Evolutionary conservation across 106 monocot species (phyloP).

Genomic region (Acanthochlamys bracteata): DNA sequence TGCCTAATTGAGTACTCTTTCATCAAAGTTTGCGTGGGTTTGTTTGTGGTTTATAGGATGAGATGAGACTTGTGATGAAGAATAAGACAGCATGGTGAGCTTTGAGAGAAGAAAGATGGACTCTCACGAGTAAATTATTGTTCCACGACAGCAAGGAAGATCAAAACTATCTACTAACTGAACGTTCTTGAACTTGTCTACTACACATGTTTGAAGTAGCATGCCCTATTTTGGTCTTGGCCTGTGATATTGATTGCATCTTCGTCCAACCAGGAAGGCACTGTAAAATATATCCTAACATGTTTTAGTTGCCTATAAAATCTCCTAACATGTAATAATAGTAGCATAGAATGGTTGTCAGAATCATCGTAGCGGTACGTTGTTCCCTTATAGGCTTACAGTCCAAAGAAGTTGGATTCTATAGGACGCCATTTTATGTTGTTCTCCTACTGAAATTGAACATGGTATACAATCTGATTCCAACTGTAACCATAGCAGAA

Average conservation of each 20-base stretch:
- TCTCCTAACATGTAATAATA: background rate
- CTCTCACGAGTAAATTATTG: constrained; percentile 28
- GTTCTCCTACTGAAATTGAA: constrained; percentile 3
- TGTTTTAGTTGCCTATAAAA: background rate
- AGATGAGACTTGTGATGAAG: background rate
- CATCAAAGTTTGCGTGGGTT: background rate
- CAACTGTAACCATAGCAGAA: constrained; percentile 35
- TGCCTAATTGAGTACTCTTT: background rate
- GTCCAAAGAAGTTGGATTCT: background rate
- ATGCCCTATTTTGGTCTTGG: constrained; percentile 38
- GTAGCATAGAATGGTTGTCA: background rate
- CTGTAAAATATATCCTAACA: constrained; percentile 8
- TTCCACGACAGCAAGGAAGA: constrained; percentile 40
- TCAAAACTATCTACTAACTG: constrained; percentile 22
- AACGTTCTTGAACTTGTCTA: constrained; percentile 45
- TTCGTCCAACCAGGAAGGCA: constrained; percentile 17
- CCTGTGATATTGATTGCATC: constrained; percentile 25
- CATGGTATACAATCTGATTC: constrained; percentile 37
- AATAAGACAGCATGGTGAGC: background rate
- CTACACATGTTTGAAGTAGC: constrained; percentile 35
- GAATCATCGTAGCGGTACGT: background rate
- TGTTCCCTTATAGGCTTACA: background rate
- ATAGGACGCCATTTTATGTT: background rate
- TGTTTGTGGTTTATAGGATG: background rate
- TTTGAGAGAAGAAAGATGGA: constrained; percentile 32